phyloP scores from a whole-genome alignment of 2,329 filamentous ascomycete species.

The Mycocentrospora acerina region DNA sequence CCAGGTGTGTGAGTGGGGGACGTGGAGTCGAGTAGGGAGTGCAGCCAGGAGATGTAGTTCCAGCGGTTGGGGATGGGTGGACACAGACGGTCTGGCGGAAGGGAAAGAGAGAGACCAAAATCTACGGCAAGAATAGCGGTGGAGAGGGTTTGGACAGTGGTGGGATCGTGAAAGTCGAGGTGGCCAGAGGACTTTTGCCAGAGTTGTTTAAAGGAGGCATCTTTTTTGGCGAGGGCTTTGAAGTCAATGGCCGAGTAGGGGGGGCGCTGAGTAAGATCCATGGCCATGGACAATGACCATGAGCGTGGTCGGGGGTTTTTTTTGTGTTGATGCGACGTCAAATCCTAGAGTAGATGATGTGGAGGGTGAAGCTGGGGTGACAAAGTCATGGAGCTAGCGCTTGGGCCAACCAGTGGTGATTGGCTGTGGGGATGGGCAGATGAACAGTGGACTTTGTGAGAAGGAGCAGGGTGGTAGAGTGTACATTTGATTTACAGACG shows the following conservation, averaged over 20 bases:
- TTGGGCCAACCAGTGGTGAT: conserved; percentile 22
- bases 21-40: conserved; percentile 74
- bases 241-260: conserved; percentile 64
- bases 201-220: conserved; percentile 60
- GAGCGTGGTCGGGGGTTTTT: too few species aligned
- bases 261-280: conserved; percentile 30
- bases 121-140: conserved; percentile 74
- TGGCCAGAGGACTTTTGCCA: conserved; percentile 52
- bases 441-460: conserved; percentile 2
- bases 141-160: conserved; percentile 73
- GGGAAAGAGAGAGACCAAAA: conserved; percentile 69
- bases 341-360: too few species aligned
- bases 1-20: conserved; percentile 48
- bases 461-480: conserved; percentile 5
- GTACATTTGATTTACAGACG: conserved; percentile 20
- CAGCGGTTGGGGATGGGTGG: conserved; percentile 75
- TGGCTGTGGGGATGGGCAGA: conserved; percentile 10
- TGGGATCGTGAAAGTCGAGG: conserved; percentile 79
- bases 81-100: conserved; percentile 79
- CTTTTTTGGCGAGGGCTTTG: conserved; percentile 58
- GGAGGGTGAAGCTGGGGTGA: conserved; percentile 1
- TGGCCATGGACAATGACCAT: conserved; percentile 1
- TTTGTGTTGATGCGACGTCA: too few species aligned
- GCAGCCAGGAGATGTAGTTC: conserved; percentile 90
- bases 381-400: conserved; percentile 4